A percentile compares a stretch with the other conserved stretches of the same genome.
These are phyloP conservation scores for Paecilomyces niveus DNA, from an alignment of 2,329 filamentous ascomycete species.

Conservation along the genomic window DNA sequence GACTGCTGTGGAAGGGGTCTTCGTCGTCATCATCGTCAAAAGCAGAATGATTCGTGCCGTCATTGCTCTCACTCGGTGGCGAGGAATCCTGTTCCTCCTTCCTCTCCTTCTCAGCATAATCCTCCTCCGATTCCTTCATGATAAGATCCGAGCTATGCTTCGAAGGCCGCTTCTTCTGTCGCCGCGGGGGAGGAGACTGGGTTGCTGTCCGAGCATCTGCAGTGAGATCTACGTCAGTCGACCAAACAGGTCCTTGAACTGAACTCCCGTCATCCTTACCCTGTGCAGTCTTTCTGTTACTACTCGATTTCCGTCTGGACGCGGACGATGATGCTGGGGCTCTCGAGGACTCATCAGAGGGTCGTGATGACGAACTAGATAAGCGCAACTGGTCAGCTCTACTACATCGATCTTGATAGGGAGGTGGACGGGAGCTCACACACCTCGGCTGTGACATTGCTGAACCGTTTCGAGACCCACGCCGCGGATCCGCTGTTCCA, in stretches of 20 bases:
- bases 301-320: slow-evolving; percentile 65
- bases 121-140: slow-evolving; percentile 64
- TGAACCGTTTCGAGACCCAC: slow-evolving; percentile 25
- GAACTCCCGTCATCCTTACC: slow-evolving; percentile 26
- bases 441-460: slow-evolving; percentile 38
- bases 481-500: slow-evolving; percentile 37
- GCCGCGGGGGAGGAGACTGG: slow-evolving; percentile 30
- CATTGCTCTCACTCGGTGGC: slow-evolving; percentile 57
- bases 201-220: slow-evolving; percentile 27
- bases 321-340: slow-evolving; percentile 50
- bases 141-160: slow-evolving; percentile 57
- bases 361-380: slow-evolving; percentile 55
- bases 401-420: slow-evolving; percentile 4
- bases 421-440: slow-evolving; percentile 8
- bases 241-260: slow-evolving; percentile 4
- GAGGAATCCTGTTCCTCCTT: slow-evolving; percentile 51
- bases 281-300: slow-evolving; percentile 59
- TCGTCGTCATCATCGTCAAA: slow-evolving; percentile 54
- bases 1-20: slow-evolving; percentile 49
- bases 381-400: slow-evolving; percentile 9
- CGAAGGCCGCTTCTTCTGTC: slow-evolving; percentile 48
- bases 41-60: slow-evolving; percentile 47
- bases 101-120: slow-evolving; percentile 31
- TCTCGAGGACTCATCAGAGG: slow-evolving; percentile 56
- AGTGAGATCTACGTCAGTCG: slow-evolving; percentile 9